Base-by-base conservation (phyloP, 805 yeast species). In the Starmera amethionina region DNA sequence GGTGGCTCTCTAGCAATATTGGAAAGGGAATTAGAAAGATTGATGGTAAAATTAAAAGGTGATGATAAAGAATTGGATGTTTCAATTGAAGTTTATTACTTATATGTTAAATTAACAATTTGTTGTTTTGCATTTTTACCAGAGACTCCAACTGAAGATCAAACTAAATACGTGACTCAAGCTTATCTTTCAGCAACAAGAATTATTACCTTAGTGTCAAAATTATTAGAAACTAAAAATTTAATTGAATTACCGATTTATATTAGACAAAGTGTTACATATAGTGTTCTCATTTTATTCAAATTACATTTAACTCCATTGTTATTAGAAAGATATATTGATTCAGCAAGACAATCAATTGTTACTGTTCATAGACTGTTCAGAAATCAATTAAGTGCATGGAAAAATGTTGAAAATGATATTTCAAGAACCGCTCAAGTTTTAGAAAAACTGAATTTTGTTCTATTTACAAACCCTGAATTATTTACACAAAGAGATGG, bases 351-450 rank as follows among this genome's bases (percentile, higher is more conserved):
- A 48, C 96, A 89, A 59, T 83, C 94, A 4, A 84, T 89, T 51
- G 96, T 89, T 12, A 89, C 96, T 0, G 94, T 87, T 3, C 96
- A 89, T 59, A 69, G 96, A 55, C 64, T 88, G 35, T 85, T 77
- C 57, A 71, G 96, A 60, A 89, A 89, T 55, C 88, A 90, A 60
- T 67, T 87, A 32, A 80, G 93, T 4, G 89, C 95, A 7, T 89
- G 97, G 97, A 80, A 84, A 47, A 59, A 59, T 38, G 83, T 88
- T 32, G 86, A 86, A 45, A 88, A 86, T 62, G 97, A 89, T 60
- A 82, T 89, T 29, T 81, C 94, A 2, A 71, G 97, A 58, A 84
- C 94, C 1, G 96, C 97, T 2, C 86, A 85, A 46, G 90, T 88
- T 8, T 67, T 89, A 50, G 97, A 89, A 51, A 86, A 87, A 54